A percentile compares a stretch with the other conserved stretches of the same genome.
These are phyloP conservation scores for Cantharellus anzutake DNA, from an alignment of 768 basidiomycete species.

Conservation along the genomic window DNA sequence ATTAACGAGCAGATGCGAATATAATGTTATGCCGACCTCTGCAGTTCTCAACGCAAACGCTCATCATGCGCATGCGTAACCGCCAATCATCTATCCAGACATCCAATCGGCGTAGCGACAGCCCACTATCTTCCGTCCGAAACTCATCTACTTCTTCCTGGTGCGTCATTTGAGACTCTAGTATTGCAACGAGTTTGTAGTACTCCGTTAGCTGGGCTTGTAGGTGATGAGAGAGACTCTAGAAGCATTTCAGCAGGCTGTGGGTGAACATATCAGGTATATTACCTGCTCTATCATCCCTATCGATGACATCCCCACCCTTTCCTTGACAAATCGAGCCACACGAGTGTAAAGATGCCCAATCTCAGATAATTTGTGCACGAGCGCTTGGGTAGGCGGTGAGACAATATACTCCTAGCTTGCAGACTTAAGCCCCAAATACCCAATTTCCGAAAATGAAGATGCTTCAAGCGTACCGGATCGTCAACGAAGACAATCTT, in stretches of 20 bases:
- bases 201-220: slow-evolving; percentile 88
- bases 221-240: slow-evolving; percentile 82
- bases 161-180: slow-evolving; percentile 74
- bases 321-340: slow-evolving; percentile 51
- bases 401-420: slow-evolving; percentile 23
- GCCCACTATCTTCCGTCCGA: slow-evolving; percentile 32
- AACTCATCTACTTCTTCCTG: not conserved
- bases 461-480: slow-evolving; percentile 25
- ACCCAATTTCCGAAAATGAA: not conserved
- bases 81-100: slow-evolving; percentile 94
- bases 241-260: not conserved
- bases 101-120: slow-evolving; percentile 72
- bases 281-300: slow-evolving; percentile 90
- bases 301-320: slow-evolving; percentile 46
- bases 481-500: slow-evolving; percentile 48
- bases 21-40: slow-evolving; percentile 31
- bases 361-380: slow-evolving; percentile 76
- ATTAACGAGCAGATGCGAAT: not conserved
- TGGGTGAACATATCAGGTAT: no score
- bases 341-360: slow-evolving; percentile 84
- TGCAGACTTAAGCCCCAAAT: not conserved
- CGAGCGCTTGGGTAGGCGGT: slow-evolving; percentile 46
- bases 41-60: slow-evolving; percentile 81
- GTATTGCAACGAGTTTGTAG: slow-evolving; percentile 76
- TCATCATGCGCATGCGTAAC: slow-evolving; percentile 94